Base-by-base conservation (phyloP, 2,329 filamentous ascomycete species). In the Fusarium guadeloupense region DNA sequence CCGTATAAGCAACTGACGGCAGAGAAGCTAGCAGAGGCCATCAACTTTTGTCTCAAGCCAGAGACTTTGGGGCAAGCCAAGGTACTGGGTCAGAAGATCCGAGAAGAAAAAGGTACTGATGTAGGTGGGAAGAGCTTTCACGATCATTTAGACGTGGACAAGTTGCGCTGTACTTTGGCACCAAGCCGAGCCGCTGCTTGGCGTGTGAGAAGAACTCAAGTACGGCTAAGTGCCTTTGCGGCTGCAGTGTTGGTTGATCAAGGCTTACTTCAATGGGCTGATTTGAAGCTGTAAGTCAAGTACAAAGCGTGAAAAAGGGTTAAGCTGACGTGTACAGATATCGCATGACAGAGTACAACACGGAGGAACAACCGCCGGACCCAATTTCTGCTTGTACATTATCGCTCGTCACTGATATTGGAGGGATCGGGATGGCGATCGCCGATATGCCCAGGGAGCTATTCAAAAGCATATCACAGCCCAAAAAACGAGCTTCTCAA, bases 361-460 rank as follows among this genome's bases (percentile, higher is more conserved):
- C 90, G 0, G 90, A 92, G 54, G 86, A 89, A 26, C 89, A 93
- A 38, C 92, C 92, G 0, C 87, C 85, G 69, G 92, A 95, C 63
- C 92, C 92, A 0, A 85, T 96, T 20, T 88, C 89, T 13, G 92
- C 91, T 17, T 90, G 87, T 14, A 88, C 92, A 1, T 85, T 87
- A 38, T 91, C 93, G 0, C 76, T 97, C 1, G 79, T 96, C n/a
- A 90, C 90, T 6, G 94, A 93, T n/a, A 80, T 95, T 40, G 88
- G 89, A 21, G 89, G 85, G 33, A 88, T 97, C 53, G 85, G 91
- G 69, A 90, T 96, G 84, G 91, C 92, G 1, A 82, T 96, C 34
- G 91, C 91, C 1, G 92, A 96, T 69, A 83, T 89, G 64, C 86
- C 86, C 3, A 76, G 82, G 16, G 82, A 86, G 54, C 73, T 87